Base-by-base conservation (phyloP, 306 rosid genomes). In the Cicer arietinum region DNA sequence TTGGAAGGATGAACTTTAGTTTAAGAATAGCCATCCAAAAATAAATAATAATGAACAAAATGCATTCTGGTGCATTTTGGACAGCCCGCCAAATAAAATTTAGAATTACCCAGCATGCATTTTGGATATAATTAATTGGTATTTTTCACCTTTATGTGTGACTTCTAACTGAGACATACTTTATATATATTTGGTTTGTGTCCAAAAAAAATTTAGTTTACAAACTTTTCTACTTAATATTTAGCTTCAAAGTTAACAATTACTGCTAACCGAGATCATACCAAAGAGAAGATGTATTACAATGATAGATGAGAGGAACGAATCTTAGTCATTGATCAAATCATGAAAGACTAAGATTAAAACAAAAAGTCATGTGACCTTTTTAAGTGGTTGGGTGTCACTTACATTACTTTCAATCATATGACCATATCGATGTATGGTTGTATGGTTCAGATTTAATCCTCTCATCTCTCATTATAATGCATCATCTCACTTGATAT, bases 1-100 rank as follows among this genome's bases (percentile, higher is more conserved):
- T 46, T 14, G 71, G 46, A 75, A 51, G 7, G 57, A 60, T 68
- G 40, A 43, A 8, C 41, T 52, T 56, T 40, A 53, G 6, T 67
- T 67, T 17, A 57, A 37, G 73, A 81, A 69, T 37, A 76, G 41
- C 62, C 70, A 40, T 71, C 66, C 85, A 77, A 64, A 81, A 65
- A 64, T 40, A 47, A 13, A 69, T 58, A 75, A 70, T 69, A 58
- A 58, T 8, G 30, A 77, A 77, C 16, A 59, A 41, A 67, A 74
- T 58, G 35, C 52, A 37, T 13, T 53, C 16, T 7, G 52, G 58
- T 58, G 51, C 48, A 57, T 67, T 39, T 39, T 43, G 46, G 65
- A 37, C 58, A 58, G 16, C 62, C 57, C 3, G 54, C 58, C 54
- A 79, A 73, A 74, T 25, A 50, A 22, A 67, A 45, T 7, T 7